Evolutionary conservation across 164 flowering plant species (phyloP), one percentile per base, ranked within the genome.

Genomic region (Nelumbo lutea): DNA sequence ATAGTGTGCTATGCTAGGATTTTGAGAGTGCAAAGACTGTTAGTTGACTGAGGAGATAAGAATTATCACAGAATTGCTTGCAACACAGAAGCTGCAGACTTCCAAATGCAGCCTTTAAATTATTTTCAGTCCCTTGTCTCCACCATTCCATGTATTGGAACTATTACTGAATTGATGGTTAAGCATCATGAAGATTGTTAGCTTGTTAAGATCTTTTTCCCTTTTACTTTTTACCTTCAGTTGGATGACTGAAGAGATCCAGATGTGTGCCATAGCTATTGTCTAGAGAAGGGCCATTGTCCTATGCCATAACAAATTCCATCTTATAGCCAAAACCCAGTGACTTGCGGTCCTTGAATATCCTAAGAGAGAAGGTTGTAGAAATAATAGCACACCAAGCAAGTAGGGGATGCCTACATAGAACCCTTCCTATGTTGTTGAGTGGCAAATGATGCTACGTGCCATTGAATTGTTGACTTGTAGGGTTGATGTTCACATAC

Each of bases 351-450:
- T 70, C 62, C 42, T 71, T 59, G 9, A 72, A 50, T 57, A 85
- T 78, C 62, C 70, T 76, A 9, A 83, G 72, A 9, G 84, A 79
- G 75, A 85, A 85, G 50, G 76, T 78, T 44, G 87, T 83, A 44
- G 76, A 68, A 55, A 85, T 72, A 44, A 55, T 56, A 4, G 85
- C 81, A 10, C 87, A 87, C 87, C 85, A 82, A 5, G 75, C 79
- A 48, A 70, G 66, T 52, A 83, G 73, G 43, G 86, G 84, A 0
- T 70, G 66, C 41, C 41, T 58, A 68, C 72, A 82, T n/a, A 86
- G 42, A 47, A 82, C 80, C 41, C 87, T 59, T 13, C 84, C 89
- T 45, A 79, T 74, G 9, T 13, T 57, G 27, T 72, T 67, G 41
- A 4, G 41, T 7, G 58, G 48, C 11, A 45, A 14, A 2, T 40